Conservation (phyloP, 2,329 filamentous ascomycete genomes). For the Aspergillus neotritici region DNA sequence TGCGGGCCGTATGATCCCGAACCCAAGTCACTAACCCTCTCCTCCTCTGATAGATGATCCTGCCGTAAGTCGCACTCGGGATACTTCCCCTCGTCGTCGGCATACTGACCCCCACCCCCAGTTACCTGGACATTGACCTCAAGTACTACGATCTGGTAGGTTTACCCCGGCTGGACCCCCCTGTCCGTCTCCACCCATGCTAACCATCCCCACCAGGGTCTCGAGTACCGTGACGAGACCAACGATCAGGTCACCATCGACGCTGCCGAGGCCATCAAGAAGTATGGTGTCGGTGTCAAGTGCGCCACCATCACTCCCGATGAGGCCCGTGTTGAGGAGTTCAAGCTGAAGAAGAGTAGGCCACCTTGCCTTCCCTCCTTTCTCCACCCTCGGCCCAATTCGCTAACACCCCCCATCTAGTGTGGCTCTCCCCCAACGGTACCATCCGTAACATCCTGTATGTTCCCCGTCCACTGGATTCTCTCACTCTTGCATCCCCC, state of each 20-base stretch:
- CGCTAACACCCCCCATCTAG: conserved; percentile 39
- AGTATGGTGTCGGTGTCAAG: conserved; percentile 98
- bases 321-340: conserved; percentile 93
- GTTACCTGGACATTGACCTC: conserved; percentile 90
- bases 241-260: conserved; percentile 94
- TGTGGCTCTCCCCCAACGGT: conserved; percentile 98
- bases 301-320: conserved; percentile 99
- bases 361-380: conserved; percentile 5
- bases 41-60: conserved; percentile 61
- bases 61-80: conserved; percentile 51
- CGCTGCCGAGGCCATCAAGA: conserved; percentile 95
- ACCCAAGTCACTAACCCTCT: conserved; percentile 4
- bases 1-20: conserved; percentile 13
- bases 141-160: conserved; percentile 86
- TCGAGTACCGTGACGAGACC: conserved; percentile 92
- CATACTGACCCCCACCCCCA: conserved; percentile 22
- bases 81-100: neutral
- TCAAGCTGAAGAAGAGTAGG: conserved; percentile 96
- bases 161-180: conserved; percentile 3
- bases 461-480: conserved; percentile 20
- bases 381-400: conserved; percentile 3
- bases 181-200: neutral
- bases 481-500: no score
- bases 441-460: conserved; percentile 64
- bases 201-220: conserved; percentile 48